phyloP scores from a whole-genome alignment of 495 filamentous ascomycete genomes.

The Penicillium chermesinum region DNA sequence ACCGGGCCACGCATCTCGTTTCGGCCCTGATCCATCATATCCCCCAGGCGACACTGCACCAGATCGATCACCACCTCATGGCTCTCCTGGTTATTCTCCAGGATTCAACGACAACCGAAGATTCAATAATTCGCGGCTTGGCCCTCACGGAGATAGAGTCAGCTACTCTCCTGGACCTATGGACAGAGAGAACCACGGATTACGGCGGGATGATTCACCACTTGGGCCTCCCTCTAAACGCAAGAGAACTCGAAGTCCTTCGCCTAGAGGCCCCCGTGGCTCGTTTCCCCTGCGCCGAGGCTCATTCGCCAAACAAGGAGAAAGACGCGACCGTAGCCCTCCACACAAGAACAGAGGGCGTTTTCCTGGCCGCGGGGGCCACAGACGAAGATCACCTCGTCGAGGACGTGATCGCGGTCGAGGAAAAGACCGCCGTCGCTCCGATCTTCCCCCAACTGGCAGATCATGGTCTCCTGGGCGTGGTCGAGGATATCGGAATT shows the following conservation, averaged over 20 bases:
- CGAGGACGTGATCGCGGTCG: conserved; percentile 32
- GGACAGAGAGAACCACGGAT: conserved; percentile 18
- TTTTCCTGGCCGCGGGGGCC: conserved; percentile 30
- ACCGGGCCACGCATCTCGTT: conserved; percentile 25
- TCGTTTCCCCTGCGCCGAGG: conserved; percentile 20
- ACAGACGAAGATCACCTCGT: conserved; percentile 30
- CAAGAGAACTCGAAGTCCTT: conserved; percentile 45
- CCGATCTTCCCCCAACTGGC: conserved; percentile 19
- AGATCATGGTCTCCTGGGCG: conserved; percentile 31
- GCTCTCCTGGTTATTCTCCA: conserved; percentile 26
- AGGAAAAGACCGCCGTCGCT: conserved; percentile 25
- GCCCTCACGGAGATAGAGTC: conserved; percentile 19
- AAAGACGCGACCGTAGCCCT: conserved; percentile 31
- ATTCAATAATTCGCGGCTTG: conserved; percentile 7
- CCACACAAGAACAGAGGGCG: conserved; percentile 26
- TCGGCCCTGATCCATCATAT: conserved; percentile 28
- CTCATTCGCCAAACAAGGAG: conserved; percentile 23
- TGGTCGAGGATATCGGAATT: conserved; percentile 22
- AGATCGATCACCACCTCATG: conserved; percentile 25
- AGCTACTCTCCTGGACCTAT: conserved; percentile 10
- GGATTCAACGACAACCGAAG: conserved; percentile 13
- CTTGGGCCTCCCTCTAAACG: conserved; percentile 36
- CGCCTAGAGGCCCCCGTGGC: conserved; percentile 27
- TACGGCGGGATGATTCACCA: conserved; percentile 30
- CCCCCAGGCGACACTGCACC: conserved; percentile 28